phyloP scores from a whole-genome alignment of 1,139 yeast genomes.

The Hansenula sp. region DNA sequence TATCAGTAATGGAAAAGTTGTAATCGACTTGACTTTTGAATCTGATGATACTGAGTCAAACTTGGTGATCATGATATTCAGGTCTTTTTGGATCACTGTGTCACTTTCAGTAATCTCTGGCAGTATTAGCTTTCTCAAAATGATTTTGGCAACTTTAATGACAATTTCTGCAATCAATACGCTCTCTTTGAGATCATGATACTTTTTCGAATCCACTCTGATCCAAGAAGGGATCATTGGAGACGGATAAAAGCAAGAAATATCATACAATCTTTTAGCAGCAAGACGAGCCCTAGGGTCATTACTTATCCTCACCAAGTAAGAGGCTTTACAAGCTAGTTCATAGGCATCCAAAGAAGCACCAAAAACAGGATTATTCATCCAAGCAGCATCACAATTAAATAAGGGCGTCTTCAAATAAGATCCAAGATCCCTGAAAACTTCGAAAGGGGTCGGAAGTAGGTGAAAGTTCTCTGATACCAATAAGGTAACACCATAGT shows the following conservation, averaged over 20 bases:
- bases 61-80: constrained; percentile 4
- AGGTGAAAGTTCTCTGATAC: constrained; percentile 24
- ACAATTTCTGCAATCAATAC: constrained; percentile 17
- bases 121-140: constrained; percentile 13
- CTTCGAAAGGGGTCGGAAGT: constrained; percentile 34
- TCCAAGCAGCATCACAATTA: constrained; percentile 29
- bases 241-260: constrained; percentile 12
- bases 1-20: constrained; percentile 16
- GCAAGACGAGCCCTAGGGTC: constrained; percentile 3
- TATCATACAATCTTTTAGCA: constrained; percentile 15
- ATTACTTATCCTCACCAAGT: constrained; percentile 29
- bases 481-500: constrained; percentile 30
- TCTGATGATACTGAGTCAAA: constrained; percentile 4
- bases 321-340: constrained; percentile 35
- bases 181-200: constrained; percentile 13
- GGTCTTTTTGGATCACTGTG: constrained; percentile 10
- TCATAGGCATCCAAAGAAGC: constrained; percentile 35
- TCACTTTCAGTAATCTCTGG: constrained; percentile 6
- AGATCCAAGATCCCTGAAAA: constrained; percentile 28
- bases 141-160: constrained; percentile 13
- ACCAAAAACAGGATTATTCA: constrained; percentile 34
- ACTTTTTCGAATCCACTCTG: constrained; percentile 9
- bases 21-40: constrained; percentile 11
- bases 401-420: constrained; percentile 31
- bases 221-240: constrained; percentile 16